A percentile compares a stretch with the other conserved stretches of the same genome.
These are phyloP conservation scores for Geotrichum europaeum DNA, from an alignment of 1,139 yeast genomes.

Conservation along the genomic window DNA sequence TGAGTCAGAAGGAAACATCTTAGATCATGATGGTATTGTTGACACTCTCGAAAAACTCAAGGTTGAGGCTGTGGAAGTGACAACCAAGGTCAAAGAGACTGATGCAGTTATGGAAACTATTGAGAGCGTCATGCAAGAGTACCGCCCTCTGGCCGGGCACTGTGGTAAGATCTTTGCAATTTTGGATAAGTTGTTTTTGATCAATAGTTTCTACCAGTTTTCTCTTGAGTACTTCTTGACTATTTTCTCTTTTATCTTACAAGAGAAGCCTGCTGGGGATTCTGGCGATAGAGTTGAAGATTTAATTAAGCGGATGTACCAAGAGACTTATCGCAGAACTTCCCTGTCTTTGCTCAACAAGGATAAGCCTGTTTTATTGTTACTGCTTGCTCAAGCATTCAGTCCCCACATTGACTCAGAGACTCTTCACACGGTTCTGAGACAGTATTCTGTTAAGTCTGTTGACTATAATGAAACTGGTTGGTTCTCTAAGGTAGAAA, in stretches of 20 bases:
- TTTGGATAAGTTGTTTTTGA: conserved; percentile 39
- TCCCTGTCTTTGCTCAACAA: conserved; percentile 46
- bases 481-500: conserved; percentile 14
- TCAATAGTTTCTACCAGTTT: conserved; percentile 54
- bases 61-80: conserved; percentile 52
- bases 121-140: conserved; percentile 44
- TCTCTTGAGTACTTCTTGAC: conserved; percentile 45
- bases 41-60: conserved; percentile 61
- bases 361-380: conserved; percentile 46
- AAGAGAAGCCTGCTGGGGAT: conserved; percentile 7
- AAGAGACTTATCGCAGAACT: conserved; percentile 43
- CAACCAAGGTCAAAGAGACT: conserved; percentile 50
- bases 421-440: conserved; percentile 15
- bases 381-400: conserved; percentile 35
- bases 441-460: conserved; percentile 2
- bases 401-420: conserved; percentile 14
- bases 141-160: conserved; percentile 49
- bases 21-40: conserved; percentile 61
- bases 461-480: conserved; percentile 11
- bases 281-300: conserved; percentile 25
- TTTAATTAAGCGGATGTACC: conserved; percentile 40
- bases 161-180: conserved; percentile 48
- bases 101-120: conserved; percentile 49
- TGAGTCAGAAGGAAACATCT: conserved; percentile 52
- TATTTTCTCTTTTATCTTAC: conserved; percentile 41